These are phyloP conservation scores for Micractinium conductrix DNA, from an alignment of 139 green algal genomes.

Conservation along the genomic window DNA sequence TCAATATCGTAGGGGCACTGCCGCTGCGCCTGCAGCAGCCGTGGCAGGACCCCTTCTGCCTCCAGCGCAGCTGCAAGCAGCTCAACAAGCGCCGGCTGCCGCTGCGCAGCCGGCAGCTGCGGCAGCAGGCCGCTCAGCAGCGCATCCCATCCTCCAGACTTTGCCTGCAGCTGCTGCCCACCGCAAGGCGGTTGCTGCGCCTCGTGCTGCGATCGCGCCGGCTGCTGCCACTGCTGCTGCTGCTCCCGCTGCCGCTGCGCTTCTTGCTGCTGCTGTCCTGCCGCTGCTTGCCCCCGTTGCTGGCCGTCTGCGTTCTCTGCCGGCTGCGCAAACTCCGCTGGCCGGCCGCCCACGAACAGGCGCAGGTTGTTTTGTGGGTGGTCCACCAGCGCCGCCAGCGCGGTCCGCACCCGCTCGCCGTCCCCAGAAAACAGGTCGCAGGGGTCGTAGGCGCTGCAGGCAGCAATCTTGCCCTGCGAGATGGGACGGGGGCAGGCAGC, in stretches of 20 bases:
- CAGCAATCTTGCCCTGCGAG: slow-evolving; percentile 48
- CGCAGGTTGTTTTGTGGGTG: slow-evolving; percentile 82
- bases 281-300: background rate
- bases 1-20: slow-evolving; percentile 69
- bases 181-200: background rate
- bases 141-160: background rate
- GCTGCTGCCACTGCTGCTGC: background rate
- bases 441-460: slow-evolving; percentile 72
- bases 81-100: background rate
- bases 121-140: slow-evolving; percentile 27
- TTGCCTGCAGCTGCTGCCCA: background rate
- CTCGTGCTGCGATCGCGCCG: background rate
- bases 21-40: slow-evolving; percentile 60
- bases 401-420: slow-evolving; percentile 35
- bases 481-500: background rate
- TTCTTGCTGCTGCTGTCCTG: background rate
- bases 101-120: slow-evolving; percentile 22
- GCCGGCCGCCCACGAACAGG: slow-evolving; percentile 71
- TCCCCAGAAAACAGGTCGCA: slow-evolving; percentile 81
- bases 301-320: background rate
- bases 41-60: slow-evolving; percentile 45
- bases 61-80: slow-evolving; percentile 19
- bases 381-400: slow-evolving; percentile 51
- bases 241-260: background rate
- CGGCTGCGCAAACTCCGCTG: background rate